phyloP scores from a whole-genome alignment of 1,139 yeast genomes.

The Lodderomyces beijingensis region DNA sequence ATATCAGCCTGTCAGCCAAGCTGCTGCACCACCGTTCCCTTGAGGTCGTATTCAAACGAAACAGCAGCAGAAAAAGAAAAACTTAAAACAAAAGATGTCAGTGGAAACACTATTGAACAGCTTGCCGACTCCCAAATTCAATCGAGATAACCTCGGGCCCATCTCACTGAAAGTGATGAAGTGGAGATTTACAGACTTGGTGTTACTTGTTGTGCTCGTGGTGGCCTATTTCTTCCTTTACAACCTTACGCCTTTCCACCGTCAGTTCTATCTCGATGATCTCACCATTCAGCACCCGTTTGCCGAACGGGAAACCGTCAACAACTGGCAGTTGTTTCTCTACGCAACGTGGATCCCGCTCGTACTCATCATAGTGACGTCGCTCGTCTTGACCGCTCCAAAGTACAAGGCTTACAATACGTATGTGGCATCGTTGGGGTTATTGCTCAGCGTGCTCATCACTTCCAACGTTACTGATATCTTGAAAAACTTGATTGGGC shows the following conservation, averaged over 20 bases:
- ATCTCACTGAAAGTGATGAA: conserved; percentile 23
- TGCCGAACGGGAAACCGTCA: conserved; percentile 61
- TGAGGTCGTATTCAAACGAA: too few relatives aligned
- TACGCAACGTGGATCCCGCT: conserved; percentile 39
- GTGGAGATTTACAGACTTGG: conserved; percentile 61
- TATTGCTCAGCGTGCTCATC: conserved; percentile 32
- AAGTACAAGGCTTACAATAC: conserved; percentile 34
- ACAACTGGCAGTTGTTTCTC: conserved; percentile 30
- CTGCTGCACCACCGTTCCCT: too few relatives aligned
- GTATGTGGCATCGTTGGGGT: conserved; percentile 38
- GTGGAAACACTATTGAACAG: conserved; percentile 4
- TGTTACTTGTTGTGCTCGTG: conserved; percentile 39
- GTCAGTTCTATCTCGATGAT: conserved; percentile 55
- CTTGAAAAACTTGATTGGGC: conserved; percentile 67
- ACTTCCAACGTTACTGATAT: conserved; percentile 47
- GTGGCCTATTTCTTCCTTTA: conserved; percentile 43
- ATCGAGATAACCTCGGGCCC: conserved; percentile 52
- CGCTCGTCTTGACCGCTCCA: conserved; percentile 29
- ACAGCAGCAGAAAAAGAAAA: too few relatives aligned
- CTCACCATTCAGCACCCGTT: conserved; percentile 64
- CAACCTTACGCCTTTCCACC: conserved; percentile 56
- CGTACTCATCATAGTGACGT: conserved; percentile 19
- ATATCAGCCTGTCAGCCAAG: too few relatives aligned
- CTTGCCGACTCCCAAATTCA: conserved; percentile 16
- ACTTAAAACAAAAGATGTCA: conserved; percentile 6